phyloP scores from a whole-genome alignment of 179 eudicot genomes.

The Camellia oleifera region DNA sequence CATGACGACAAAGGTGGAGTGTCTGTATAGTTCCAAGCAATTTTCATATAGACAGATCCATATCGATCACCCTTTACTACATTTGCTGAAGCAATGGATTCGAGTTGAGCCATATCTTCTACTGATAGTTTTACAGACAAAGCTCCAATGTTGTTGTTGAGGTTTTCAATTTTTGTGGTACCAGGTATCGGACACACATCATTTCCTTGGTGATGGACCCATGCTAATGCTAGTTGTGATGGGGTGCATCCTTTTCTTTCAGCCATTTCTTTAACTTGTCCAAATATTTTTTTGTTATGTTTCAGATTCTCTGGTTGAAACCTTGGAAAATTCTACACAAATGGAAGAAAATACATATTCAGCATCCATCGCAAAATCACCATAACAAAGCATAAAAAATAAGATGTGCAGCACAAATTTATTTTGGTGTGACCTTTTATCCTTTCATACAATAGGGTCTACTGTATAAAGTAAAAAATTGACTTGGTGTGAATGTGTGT shows the following conservation, averaged over 20 bases:
- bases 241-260: constrained; percentile 47
- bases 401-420: too few relatives aligned
- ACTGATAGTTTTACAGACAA: constrained; percentile 30
- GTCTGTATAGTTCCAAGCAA: background rate
- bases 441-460: too few relatives aligned
- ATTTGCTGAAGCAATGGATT: constrained; percentile 21
- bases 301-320: constrained; percentile 43
- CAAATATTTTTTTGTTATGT: constrained; percentile 41
- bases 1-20: background rate
- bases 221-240: constrained; percentile 48
- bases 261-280: constrained; percentile 42
- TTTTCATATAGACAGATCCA: too few relatives aligned
- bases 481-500: too few relatives aligned
- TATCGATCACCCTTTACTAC: background rate
- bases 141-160: background rate
- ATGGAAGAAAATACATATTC: too few relatives aligned
- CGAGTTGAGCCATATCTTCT: constrained; percentile 39
- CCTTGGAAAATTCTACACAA: constrained; percentile 36
- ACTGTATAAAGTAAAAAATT: too few relatives aligned
- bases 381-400: background rate
- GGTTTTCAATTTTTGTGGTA: background rate
- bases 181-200: constrained; percentile 40
- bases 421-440: too few relatives aligned
- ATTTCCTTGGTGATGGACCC: constrained; percentile 56
- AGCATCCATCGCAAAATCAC: background rate